Conservation (phyloP, 2,329 filamentous ascomycete species). For the Diaporthe citriasiana region DNA sequence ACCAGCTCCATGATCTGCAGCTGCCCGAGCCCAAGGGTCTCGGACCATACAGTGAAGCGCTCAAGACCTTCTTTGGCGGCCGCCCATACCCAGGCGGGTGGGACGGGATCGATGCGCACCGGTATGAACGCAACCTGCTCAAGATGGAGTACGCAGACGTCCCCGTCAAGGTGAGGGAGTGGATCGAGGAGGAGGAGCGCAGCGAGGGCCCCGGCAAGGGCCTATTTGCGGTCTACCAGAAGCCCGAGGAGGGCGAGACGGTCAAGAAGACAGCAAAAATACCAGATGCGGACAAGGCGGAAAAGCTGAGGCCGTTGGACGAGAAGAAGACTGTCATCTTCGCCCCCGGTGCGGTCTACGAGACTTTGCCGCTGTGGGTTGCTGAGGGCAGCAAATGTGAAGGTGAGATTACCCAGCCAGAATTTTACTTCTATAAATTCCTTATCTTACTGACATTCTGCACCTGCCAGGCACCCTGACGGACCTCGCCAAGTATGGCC, state of each 20-base stretch:
- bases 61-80: conserved; percentile 57
- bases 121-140: conserved; percentile 62
- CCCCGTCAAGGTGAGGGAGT: conserved; percentile 60
- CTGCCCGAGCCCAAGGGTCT: conserved; percentile 56
- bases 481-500: conserved; percentile 49
- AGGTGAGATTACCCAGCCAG: conserved; percentile 47
- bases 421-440: background rate
- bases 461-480: conserved; percentile 46
- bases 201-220: conserved; percentile 52
- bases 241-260: conserved; percentile 52
- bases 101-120: conserved; percentile 66
- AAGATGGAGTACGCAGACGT: conserved; percentile 61
- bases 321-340: conserved; percentile 61
- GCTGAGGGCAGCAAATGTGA: conserved; percentile 59
- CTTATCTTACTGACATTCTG: background rate
- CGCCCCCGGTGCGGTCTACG: conserved; percentile 66
- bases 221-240: conserved; percentile 59
- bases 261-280: conserved; percentile 55
- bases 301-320: conserved; percentile 49
- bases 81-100: conserved; percentile 66
- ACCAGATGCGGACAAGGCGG: conserved; percentile 45
- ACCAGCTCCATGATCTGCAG: conserved; percentile 60
- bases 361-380: conserved; percentile 64
- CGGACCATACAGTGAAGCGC: conserved; percentile 55
- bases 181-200: conserved; percentile 62